A percentile compares a stretch with the other conserved stretches of the same genome.
phyloP scores from a whole-genome alignment of 169 alveolate species.

The Plasmodium malariae region DNA sequence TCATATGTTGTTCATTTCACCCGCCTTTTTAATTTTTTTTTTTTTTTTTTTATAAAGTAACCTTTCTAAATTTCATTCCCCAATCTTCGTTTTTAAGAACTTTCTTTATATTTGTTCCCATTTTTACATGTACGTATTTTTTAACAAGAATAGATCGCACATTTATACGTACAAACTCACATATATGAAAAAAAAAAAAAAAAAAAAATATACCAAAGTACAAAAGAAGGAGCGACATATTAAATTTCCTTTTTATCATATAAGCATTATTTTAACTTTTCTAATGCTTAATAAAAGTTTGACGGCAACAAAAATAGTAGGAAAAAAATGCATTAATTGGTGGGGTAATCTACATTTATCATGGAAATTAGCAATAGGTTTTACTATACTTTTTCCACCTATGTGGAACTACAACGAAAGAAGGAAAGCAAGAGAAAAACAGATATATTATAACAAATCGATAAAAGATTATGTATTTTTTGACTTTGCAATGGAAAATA shows the following conservation, averaged over 20 bases:
- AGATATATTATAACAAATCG: constrained; percentile 54
- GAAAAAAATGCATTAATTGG: constrained; percentile 56
- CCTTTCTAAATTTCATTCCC: too few relatives aligned
- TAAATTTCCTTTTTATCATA: neutral
- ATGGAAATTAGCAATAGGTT: constrained; percentile 57
- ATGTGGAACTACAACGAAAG: constrained; percentile 72
- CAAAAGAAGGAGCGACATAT: neutral
- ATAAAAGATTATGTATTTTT: constrained; percentile 85
- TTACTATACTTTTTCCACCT: constrained; percentile 58
- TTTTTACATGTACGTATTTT: too few relatives aligned
- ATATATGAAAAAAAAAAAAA: too few relatives aligned
- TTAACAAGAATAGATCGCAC: too few relatives aligned
- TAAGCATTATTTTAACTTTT: neutral
- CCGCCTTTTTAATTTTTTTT: too few relatives aligned
- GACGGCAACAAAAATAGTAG: constrained; percentile 36
- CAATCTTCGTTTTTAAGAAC: too few relatives aligned
- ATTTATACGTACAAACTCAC: too few relatives aligned
- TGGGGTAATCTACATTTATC: constrained; percentile 47
- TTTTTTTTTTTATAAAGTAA: too few relatives aligned
- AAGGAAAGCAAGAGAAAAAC: constrained; percentile 70
- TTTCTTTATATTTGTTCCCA: too few relatives aligned
- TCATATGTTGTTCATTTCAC: too few relatives aligned
- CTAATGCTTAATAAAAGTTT: constrained; percentile 61
- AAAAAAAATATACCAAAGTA: neutral
- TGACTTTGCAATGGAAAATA: constrained; percentile 82